These are phyloP conservation scores for Forsythia viridissima DNA, from an alignment of 257 asterid species.

Conservation along the genomic window DNA sequence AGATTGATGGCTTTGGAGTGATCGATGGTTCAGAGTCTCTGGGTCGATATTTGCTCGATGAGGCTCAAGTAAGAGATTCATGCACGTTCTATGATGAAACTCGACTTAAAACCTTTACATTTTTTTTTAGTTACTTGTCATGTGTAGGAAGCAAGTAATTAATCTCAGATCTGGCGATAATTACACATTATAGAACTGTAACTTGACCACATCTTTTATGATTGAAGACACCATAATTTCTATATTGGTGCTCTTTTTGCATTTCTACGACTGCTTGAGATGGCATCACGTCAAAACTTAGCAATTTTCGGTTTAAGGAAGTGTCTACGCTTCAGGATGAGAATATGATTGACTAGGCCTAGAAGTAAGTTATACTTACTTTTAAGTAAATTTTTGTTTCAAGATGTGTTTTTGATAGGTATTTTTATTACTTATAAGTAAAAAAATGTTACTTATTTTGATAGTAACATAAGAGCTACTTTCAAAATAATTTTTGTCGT, in stretches of 20 bases:
- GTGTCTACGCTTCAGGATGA: background rate
- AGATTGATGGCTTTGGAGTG: slow-evolving; percentile 64
- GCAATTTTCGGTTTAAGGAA: background rate
- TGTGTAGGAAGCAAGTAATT: background rate
- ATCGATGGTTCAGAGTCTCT: slow-evolving; percentile 75
- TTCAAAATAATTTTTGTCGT: background rate
- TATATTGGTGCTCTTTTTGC: background rate
- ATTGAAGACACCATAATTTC: background rate
- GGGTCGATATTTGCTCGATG: slow-evolving; percentile 81
- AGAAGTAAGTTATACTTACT: background rate
- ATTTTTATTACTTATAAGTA: too few relatives aligned
- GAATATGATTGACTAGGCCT: background rate
- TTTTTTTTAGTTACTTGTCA: background rate
- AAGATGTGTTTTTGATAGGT: background rate
- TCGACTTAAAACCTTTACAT: background rate
- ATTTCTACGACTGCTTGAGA: background rate
- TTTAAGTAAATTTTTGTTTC: too few relatives aligned
- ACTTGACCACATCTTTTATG: background rate
- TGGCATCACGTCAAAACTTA: background rate
- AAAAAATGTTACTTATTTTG: background rate
- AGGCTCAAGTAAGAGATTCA: slow-evolving; percentile 66
- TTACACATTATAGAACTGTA: background rate
- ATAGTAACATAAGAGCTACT: too few relatives aligned
- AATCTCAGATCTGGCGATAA: background rate
- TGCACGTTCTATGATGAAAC: background rate